Percentiles rank a stretch among this genome's conserved stretches.
phyloP scores from a whole-genome alignment of 305 asterid species.

The Euphrasia arctica region DNA sequence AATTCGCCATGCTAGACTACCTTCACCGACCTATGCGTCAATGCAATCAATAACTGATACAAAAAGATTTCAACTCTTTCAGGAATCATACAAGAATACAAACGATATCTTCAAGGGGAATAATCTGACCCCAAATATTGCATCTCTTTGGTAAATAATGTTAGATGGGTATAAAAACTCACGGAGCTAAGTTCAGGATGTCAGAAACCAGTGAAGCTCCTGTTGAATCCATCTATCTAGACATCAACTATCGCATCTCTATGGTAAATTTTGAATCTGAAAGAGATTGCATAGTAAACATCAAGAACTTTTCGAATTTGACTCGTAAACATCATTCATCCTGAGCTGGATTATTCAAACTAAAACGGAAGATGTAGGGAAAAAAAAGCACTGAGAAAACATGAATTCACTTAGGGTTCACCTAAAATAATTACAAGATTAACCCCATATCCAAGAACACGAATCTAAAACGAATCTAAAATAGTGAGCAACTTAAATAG shows the following conservation, averaged over 20 bases:
- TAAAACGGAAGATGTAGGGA: slow-evolving; percentile 5
- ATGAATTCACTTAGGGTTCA: slow-evolving; percentile 6
- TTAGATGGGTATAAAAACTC: slow-evolving; percentile 14
- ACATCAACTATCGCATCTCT: too few species aligned
- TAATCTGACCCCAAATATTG: slow-evolving; percentile 19
- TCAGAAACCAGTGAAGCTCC: slow-evolving; percentile 25
- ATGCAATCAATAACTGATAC: slow-evolving; percentile 36
- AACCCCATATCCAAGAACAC: too few species aligned
- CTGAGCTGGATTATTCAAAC: slow-evolving; percentile 13
- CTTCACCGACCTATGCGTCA: slow-evolving; percentile 27
- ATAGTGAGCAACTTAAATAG: too few species aligned
- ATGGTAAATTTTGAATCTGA: slow-evolving; percentile 29
- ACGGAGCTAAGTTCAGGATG: slow-evolving; percentile 13
- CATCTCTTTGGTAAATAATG: slow-evolving; percentile 20
- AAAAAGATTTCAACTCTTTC: slow-evolving; percentile 20
- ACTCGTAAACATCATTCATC: slow-evolving; percentile 16
- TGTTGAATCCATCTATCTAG: slow-evolving; percentile 11
- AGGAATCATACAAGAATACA: slow-evolving; percentile 18
- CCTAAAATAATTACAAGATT: background rate
- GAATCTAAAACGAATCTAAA: too few species aligned
- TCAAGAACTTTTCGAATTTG: slow-evolving; percentile 17
- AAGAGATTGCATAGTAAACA: slow-evolving; percentile 21
- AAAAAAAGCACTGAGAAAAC: slow-evolving; percentile 8
- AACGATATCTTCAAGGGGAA: slow-evolving; percentile 4
- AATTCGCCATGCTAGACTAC: slow-evolving; percentile 41